phyloP scores from a whole-genome alignment of 768 basidiomycete species.

The Cystobasidium onofrii region DNA sequence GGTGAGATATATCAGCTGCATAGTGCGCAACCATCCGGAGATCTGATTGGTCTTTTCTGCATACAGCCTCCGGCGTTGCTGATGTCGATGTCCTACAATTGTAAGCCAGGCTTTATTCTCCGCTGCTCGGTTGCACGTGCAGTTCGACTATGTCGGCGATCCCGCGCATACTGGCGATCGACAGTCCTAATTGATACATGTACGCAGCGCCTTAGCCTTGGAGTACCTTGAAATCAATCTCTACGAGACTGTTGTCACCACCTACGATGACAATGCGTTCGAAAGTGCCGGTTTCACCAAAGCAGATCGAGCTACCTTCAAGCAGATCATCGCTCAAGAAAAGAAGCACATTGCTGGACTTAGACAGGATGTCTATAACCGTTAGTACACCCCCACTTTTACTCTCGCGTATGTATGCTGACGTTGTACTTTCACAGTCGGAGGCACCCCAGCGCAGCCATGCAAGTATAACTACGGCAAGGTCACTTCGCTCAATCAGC shows the following conservation, averaged over 20 bases:
- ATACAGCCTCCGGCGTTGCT: neutral
- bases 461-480: constrained; percentile 24
- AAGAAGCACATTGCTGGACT: constrained; percentile 1
- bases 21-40: neutral
- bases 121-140: neutral
- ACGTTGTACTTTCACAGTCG: neutral
- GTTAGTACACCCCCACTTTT: neutral
- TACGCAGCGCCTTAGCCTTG: constrained; percentile 1
- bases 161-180: neutral
- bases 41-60: neutral
- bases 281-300: constrained; percentile 6
- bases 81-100: constrained; percentile 25
- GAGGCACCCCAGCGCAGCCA: constrained; percentile 11
- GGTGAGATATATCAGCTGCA: neutral
- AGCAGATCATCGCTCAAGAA: constrained; percentile 31
- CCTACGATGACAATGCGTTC: constrained; percentile 15
- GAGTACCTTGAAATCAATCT: constrained; percentile 31
- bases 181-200: neutral
- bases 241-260: constrained; percentile 21
- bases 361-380: neutral
- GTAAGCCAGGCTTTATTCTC: constrained; percentile 1
- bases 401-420: neutral
- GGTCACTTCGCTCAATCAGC: neutral
- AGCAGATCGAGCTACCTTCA: constrained; percentile 11
- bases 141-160: neutral